A percentile compares a stretch with the other conserved stretches of the same genome.
These are phyloP conservation scores for Coniochaeta sp. DNA, from an alignment of 2,329 filamentous ascomycete species.

Conservation along the genomic window DNA sequence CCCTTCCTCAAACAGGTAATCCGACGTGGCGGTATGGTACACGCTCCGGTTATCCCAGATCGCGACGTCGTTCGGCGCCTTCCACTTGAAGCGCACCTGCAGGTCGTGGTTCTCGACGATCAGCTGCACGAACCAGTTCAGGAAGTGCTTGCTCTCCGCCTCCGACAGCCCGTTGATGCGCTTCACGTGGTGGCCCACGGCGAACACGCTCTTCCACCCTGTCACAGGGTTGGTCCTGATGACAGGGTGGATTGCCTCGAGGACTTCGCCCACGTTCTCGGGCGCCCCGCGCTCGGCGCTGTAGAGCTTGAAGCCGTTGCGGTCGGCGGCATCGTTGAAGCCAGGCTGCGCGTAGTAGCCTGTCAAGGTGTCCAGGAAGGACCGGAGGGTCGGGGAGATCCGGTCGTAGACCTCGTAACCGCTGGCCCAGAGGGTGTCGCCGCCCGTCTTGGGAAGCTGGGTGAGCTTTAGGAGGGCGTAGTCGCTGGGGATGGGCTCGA, in stretches of 20 bases:
- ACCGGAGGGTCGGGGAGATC: constrained; percentile 46
- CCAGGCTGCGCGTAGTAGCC: constrained; percentile 43
- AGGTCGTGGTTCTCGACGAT: constrained; percentile 48
- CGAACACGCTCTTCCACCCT: constrained; percentile 49
- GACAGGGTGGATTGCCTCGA: constrained; percentile 45
- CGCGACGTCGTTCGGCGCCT: constrained; percentile 37
- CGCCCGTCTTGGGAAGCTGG: constrained; percentile 45
- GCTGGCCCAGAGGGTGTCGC: constrained; percentile 59
- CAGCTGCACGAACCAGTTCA: constrained; percentile 43
- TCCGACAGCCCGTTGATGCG: constrained; percentile 42
- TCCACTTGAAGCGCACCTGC: constrained; percentile 40
- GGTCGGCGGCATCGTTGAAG: constrained; percentile 39
- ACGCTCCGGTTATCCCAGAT: constrained; percentile 54
- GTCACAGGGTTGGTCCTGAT: constrained; percentile 51
- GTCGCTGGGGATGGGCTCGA: constrained; percentile 56
- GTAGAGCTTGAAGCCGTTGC: constrained; percentile 37
- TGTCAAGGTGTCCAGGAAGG: constrained; percentile 51
- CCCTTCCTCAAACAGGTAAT: constrained; percentile 34
- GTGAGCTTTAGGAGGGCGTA: constrained; percentile 50
- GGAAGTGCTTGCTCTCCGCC: constrained; percentile 37
- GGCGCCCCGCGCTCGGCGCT: constrained; percentile 37
- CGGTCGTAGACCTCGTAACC: constrained; percentile 62
- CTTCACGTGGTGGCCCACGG: constrained; percentile 40
- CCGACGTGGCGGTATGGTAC: constrained; percentile 46
- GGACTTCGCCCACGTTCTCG: constrained; percentile 37